Percentiles rank a stretch among this genome's conserved stretches.
Evolutionary conservation across 768 basidiomycete genomes (phyloP).

Genomic region (Amanita molliuscula): DNA sequence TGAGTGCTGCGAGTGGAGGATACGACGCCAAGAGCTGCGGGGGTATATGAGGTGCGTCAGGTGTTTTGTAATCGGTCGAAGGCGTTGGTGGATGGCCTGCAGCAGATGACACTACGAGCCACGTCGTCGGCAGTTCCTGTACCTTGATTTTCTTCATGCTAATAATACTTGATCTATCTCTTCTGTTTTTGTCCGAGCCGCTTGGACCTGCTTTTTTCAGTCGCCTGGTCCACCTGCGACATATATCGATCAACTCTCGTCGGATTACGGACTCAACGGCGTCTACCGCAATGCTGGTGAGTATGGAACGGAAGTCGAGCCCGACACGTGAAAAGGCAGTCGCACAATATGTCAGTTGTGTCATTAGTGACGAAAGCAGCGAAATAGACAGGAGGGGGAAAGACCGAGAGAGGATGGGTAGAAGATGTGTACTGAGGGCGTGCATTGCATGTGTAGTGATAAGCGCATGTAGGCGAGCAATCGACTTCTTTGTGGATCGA

Average conservation of each 20-base stretch:
- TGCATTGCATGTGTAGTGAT: slow-evolving; percentile 57
- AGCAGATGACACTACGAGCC: slow-evolving; percentile 32
- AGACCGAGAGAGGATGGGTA: slow-evolving; percentile 51
- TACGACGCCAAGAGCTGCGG: slow-evolving; percentile 65
- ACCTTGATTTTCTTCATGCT: slow-evolving; percentile 4
- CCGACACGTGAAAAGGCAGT: slow-evolving; percentile 88
- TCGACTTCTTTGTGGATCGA: slow-evolving; percentile 13
- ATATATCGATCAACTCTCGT: slow-evolving; percentile 36
- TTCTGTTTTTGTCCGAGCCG: background rate
- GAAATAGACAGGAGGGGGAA: slow-evolving; percentile 54
- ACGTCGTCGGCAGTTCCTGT: slow-evolving; percentile 30
- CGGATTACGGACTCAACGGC: slow-evolving; percentile 52
- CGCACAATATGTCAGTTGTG: slow-evolving; percentile 90
- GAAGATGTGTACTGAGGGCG: slow-evolving; percentile 51
- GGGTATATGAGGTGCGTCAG: slow-evolving; percentile 44
- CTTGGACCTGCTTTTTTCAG: slow-evolving; percentile 8
- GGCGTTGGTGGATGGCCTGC: background rate
- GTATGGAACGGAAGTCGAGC: slow-evolving; percentile 70
- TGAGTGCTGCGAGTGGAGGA: slow-evolving; percentile 61
- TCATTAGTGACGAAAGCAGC: slow-evolving; percentile 73
- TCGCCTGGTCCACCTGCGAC: slow-evolving; percentile 24
- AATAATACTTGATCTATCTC: slow-evolving; percentile 7
- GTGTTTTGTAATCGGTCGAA: slow-evolving; percentile 1
- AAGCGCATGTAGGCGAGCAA: slow-evolving; percentile 34
- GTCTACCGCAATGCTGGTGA: slow-evolving; percentile 54